A percentile compares a stretch with the other conserved stretches of the same genome.
Conservation (phyloP, 2,329 filamentous ascomycete species). For the Apiospora pterosperma region DNA sequence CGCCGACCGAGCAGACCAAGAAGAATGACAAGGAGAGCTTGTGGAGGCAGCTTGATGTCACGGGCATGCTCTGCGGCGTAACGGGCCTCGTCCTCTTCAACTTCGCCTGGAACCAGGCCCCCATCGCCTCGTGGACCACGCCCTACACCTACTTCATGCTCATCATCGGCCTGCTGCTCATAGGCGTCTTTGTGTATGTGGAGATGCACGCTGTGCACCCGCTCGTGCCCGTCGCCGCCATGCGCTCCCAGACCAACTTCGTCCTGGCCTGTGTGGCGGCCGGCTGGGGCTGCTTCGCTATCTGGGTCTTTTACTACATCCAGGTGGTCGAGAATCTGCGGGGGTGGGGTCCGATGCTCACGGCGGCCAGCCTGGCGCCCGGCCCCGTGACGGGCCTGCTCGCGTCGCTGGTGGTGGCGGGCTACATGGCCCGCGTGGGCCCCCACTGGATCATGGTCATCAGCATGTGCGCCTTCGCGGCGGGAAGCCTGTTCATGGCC, state of each 20-base stretch:
- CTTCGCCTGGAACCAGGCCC: constrained; percentile 58
- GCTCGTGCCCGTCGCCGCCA: constrained; percentile 48
- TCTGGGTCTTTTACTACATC: constrained; percentile 42
- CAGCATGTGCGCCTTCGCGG: constrained; percentile 27
- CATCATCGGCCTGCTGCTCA: constrained; percentile 45
- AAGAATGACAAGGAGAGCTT: constrained; percentile 15
- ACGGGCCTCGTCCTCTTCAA: constrained; percentile 53
- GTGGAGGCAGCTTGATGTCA: constrained; percentile 22
- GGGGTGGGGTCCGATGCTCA: constrained; percentile 33
- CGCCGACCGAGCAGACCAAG: constrained; percentile 13
- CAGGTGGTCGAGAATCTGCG: constrained; percentile 36
- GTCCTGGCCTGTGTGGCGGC: constrained; percentile 45
- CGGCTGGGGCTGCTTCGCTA: constrained; percentile 44
- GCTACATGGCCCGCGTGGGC: constrained; percentile 27
- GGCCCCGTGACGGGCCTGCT: constrained; percentile 33
- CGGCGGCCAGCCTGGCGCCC: constrained; percentile 35
- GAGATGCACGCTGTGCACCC: constrained; percentile 46
- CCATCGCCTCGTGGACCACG: constrained; percentile 48
- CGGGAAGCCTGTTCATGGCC: constrained; percentile 26
- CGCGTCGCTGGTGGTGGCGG: constrained; percentile 25
- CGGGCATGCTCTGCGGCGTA: constrained; percentile 39
- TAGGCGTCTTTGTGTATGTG: constrained; percentile 47
- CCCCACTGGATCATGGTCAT: constrained; percentile 28
- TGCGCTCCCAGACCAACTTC: constrained; percentile 45
- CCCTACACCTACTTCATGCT: constrained; percentile 49